Evolutionary conservation across 1,284 basidiomycete species (phyloP).

Genomic region (Phellopilus nigrolimitatus): DNA sequence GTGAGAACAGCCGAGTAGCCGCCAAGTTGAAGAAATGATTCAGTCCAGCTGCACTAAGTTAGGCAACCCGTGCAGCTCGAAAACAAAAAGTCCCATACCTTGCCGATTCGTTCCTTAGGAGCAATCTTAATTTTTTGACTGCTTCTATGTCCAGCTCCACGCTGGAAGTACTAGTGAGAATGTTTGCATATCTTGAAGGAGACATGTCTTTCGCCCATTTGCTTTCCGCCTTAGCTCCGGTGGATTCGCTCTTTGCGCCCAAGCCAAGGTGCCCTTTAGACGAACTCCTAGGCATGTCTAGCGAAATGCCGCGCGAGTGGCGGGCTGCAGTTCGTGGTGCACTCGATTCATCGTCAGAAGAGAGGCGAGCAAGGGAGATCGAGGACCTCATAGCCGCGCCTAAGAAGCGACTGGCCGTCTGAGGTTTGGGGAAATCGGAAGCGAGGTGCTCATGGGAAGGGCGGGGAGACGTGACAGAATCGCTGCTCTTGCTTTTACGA

Average conservation of each 20-base stretch:
- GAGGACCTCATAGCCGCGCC: conserved; percentile 19
- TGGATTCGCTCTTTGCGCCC: conserved; percentile 35
- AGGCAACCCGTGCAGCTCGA: background rate
- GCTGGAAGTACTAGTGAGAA: conserved; percentile 62
- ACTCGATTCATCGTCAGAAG: conserved; percentile 23
- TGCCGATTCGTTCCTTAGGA: conserved; percentile 84
- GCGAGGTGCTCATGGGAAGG: conserved; percentile 30
- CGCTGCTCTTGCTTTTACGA: conserved; percentile 65
- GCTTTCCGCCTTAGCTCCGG: conserved; percentile 31
- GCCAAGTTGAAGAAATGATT: conserved; percentile 78
- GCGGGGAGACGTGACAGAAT: conserved; percentile 55
- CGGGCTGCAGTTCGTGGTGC: conserved; percentile 21
- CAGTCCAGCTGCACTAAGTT: conserved; percentile 70
- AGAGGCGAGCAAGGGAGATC: conserved; percentile 11
- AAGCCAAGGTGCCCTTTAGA: conserved; percentile 44
- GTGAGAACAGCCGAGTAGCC: conserved; percentile 84
- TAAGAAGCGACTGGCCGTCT: conserved; percentile 30
- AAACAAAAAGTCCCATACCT: conserved; percentile 41
- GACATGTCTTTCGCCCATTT: conserved; percentile 35
- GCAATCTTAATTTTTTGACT: conserved; percentile 71
- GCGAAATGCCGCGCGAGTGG: conserved; percentile 51
- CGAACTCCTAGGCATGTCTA: conserved; percentile 44
- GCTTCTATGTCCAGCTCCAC: conserved; percentile 66
- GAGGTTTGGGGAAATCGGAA: conserved; percentile 36
- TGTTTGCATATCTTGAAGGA: conserved; percentile 58